Conservation (phyloP, 2,329 filamentous ascomycete genomes). For the Onygenales sp. region DNA sequence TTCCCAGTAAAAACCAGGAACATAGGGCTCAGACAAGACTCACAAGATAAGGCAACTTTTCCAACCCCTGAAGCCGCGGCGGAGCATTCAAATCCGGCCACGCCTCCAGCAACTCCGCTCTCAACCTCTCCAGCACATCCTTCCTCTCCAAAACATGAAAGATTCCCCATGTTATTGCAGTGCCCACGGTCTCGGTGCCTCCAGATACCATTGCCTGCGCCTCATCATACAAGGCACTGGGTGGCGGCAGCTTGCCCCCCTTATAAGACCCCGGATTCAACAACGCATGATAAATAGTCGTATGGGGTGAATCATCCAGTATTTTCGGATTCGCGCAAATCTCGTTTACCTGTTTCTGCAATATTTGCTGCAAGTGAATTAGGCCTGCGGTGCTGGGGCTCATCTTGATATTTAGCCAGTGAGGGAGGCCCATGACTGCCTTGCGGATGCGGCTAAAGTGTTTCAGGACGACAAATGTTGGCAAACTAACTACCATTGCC, state of each 20-base stretch:
- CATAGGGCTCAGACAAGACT: neutral
- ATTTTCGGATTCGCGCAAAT: slow-evolving; percentile 16
- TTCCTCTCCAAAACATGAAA: slow-evolving; percentile 32
- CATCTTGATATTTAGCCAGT: slow-evolving; percentile 24
- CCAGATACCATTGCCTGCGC: slow-evolving; percentile 38
- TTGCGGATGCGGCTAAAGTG: slow-evolving; percentile 23
- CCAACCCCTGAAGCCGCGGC: slow-evolving; percentile 24
- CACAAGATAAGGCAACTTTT: slow-evolving; percentile 26
- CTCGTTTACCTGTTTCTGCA: slow-evolving; percentile 16
- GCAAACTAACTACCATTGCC: slow-evolving; percentile 15
- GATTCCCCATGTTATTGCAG: slow-evolving; percentile 32
- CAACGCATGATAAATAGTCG: slow-evolving; percentile 29
- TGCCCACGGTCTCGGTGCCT: slow-evolving; percentile 37
- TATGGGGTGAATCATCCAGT: slow-evolving; percentile 20
- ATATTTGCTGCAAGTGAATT: slow-evolving; percentile 27
- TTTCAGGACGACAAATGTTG: slow-evolving; percentile 14
- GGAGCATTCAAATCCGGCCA: slow-evolving; percentile 27
- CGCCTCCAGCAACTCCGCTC: slow-evolving; percentile 26
- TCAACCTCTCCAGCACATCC: slow-evolving; percentile 23
- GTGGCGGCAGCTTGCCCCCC: slow-evolving; percentile 21
- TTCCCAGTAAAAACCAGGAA: neutral
- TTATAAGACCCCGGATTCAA: slow-evolving; percentile 21
- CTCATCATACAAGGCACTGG: slow-evolving; percentile 34
- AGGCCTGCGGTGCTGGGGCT: slow-evolving; percentile 28
- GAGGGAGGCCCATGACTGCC: slow-evolving; percentile 28